Conservation (phyloP, 2,329 filamentous ascomycete species). For the Knufia petricola region DNA sequence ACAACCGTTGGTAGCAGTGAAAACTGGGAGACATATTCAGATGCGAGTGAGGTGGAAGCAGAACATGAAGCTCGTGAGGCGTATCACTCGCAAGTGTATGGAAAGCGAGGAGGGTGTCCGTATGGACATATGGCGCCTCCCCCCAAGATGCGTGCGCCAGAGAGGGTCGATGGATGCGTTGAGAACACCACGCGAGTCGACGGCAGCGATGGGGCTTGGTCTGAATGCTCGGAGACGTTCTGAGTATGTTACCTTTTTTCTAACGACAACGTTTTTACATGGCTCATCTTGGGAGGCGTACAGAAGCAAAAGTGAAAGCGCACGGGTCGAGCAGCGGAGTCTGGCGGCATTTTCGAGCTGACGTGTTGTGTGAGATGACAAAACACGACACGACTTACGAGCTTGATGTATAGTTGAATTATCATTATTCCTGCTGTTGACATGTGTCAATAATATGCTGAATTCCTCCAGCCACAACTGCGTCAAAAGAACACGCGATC, state of each 20-base stretch:
- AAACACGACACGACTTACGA: not conserved
- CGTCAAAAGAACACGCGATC: not conserved
- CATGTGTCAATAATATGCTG: no score
- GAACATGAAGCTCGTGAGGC: conserved; percentile 66
- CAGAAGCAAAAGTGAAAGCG: not conserved
- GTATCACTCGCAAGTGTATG: conserved; percentile 53
- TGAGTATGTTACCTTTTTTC: conserved; percentile 10
- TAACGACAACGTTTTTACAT: not conserved
- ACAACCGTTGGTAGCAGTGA: conserved; percentile 72
- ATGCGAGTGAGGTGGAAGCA: conserved; percentile 64
- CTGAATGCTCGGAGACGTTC: conserved; percentile 22
- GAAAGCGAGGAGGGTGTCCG: conserved; percentile 17
- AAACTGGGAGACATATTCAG: conserved; percentile 96
- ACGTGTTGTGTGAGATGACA: not conserved
- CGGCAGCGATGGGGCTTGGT: conserved; percentile 22
- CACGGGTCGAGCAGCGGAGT: not conserved
- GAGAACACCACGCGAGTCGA: conserved; percentile 18
- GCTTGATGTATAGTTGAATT: not conserved
- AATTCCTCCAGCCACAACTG: no score
- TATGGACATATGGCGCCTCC: conserved; percentile 20
- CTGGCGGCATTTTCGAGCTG: conserved; percentile 3
- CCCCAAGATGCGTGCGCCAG: conserved; percentile 29
- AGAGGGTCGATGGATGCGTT: conserved; percentile 13
- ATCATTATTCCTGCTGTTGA: not conserved
- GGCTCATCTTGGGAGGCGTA: not conserved